Evolutionary conservation across 1,139 yeast genomes (phyloP).

Genomic region (Geotrichum candidum): DNA sequence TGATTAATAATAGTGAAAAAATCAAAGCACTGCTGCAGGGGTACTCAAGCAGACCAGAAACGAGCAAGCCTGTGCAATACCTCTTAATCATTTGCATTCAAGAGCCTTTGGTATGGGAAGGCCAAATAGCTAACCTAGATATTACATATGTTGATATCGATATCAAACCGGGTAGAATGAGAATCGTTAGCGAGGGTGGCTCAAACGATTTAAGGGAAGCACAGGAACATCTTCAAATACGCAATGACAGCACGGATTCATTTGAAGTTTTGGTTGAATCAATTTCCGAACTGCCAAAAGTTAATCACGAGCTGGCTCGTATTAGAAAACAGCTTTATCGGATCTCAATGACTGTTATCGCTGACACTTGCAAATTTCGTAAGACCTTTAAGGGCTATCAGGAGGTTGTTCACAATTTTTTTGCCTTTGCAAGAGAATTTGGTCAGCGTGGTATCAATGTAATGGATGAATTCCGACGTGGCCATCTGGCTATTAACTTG

Average conservation of each 20-base stretch:
- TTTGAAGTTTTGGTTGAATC: slow-evolving; percentile 51
- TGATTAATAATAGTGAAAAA: slow-evolving; percentile 40
- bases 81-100: slow-evolving; percentile 71
- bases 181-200: slow-evolving; percentile 65
- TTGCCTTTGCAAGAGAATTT: slow-evolving; percentile 76
- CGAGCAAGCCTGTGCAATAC: slow-evolving; percentile 48
- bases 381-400: slow-evolving; percentile 42
- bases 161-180: slow-evolving; percentile 61
- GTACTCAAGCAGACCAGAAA: slow-evolving; percentile 29
- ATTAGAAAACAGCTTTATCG: slow-evolving; percentile 64
- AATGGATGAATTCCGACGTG: slow-evolving; percentile 60
- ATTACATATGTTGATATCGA: slow-evolving; percentile 37
- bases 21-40: slow-evolving; percentile 37
- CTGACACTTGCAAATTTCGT: slow-evolving; percentile 54
- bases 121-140: slow-evolving; percentile 58
- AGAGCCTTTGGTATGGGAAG: slow-evolving; percentile 90
- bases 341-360: slow-evolving; percentile 62
- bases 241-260: slow-evolving; percentile 35
- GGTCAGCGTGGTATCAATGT: slow-evolving; percentile 67
- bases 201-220: slow-evolving; percentile 43
- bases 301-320: slow-evolving; percentile 66
- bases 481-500: slow-evolving; percentile 65
- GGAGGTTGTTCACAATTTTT: slow-evolving; percentile 71
- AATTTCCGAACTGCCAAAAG: slow-evolving; percentile 65
- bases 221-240: slow-evolving; percentile 36